Conservation (phyloP, 2,329 filamentous ascomycete genomes). For the Ustilaginoidea virens region DNA sequence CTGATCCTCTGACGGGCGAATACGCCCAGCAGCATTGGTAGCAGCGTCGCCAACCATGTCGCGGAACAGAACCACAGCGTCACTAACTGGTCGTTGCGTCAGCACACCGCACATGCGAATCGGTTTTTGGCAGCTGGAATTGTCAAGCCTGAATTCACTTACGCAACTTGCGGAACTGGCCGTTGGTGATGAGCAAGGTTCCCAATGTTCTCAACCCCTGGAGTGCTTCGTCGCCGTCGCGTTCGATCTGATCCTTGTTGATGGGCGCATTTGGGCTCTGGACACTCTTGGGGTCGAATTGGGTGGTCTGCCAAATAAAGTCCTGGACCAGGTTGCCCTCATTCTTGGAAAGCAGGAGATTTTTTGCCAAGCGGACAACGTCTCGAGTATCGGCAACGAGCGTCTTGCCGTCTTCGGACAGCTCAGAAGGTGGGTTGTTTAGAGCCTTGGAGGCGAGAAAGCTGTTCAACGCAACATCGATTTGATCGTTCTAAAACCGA, state of each 20-base stretch:
- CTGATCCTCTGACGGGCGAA: constrained; percentile 66
- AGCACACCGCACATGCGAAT: constrained; percentile 1
- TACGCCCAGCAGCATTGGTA: constrained; percentile 54
- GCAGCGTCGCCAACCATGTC: constrained; percentile 90
- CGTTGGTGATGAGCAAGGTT: constrained; percentile 82
- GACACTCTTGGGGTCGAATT: constrained; percentile 50
- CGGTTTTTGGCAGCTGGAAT: background rate
- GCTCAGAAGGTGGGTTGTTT: constrained; percentile 52
- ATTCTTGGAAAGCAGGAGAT: constrained; percentile 82
- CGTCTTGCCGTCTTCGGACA: constrained; percentile 69
- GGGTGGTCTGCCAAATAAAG: constrained; percentile 87
- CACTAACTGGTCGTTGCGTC: constrained; percentile 38
- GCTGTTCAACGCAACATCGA: constrained; percentile 87
- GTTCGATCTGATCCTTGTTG: constrained; percentile 60
- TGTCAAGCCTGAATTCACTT: constrained; percentile 24
- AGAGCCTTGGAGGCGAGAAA: constrained; percentile 60
- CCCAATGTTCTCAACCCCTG: constrained; percentile 80
- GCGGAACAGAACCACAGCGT: constrained; percentile 65
- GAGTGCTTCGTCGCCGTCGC: constrained; percentile 70
- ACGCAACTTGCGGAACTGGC: constrained; percentile 85
- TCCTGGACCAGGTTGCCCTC: constrained; percentile 88
- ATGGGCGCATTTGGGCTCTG: constrained; percentile 49
- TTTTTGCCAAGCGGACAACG: constrained; percentile 73
- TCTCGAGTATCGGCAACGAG: constrained; percentile 64
- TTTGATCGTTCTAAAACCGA: constrained; percentile 64